A percentile compares a stretch with the other conserved stretches of the same genome.
Conservation (phyloP, 148 eudicot species). For the Beta vulgaris region DNA sequence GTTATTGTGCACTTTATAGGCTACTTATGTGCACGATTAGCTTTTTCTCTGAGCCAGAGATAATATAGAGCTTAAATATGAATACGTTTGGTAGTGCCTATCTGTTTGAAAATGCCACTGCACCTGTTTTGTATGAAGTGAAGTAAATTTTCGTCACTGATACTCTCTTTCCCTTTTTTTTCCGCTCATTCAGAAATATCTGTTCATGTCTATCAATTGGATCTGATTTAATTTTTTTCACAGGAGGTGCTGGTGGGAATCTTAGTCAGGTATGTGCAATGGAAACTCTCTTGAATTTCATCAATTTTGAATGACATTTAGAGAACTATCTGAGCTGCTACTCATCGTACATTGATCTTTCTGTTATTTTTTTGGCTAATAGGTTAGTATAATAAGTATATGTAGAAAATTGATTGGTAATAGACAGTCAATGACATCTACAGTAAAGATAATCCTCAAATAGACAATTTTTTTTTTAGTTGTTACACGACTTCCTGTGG, state of each 20-base stretch:
- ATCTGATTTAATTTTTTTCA: neutral
- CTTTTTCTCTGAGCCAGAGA: neutral
- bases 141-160: neutral
- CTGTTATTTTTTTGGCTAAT: neutral
- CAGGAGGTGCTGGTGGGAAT: slow-evolving; percentile 40
- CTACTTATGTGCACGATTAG: neutral
- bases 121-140: neutral
- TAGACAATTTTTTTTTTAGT: neutral
- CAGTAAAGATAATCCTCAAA: neutral
- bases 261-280: slow-evolving; percentile 40
- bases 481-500: neutral
- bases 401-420: neutral
- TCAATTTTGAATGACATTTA: neutral
- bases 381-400: neutral
- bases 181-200: neutral
- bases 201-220: neutral
- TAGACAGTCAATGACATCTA: neutral
- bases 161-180: neutral
- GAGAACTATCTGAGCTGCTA: no score
- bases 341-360: neutral
- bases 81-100: neutral
- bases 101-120: neutral
- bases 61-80: neutral
- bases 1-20: neutral
- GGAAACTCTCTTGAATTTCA: neutral